Percentiles rank a stretch among this genome's conserved stretches.
Conservation (phyloP, 2,329 filamentous ascomycete species). For the Scopulariopsis brevicaulis region DNA sequence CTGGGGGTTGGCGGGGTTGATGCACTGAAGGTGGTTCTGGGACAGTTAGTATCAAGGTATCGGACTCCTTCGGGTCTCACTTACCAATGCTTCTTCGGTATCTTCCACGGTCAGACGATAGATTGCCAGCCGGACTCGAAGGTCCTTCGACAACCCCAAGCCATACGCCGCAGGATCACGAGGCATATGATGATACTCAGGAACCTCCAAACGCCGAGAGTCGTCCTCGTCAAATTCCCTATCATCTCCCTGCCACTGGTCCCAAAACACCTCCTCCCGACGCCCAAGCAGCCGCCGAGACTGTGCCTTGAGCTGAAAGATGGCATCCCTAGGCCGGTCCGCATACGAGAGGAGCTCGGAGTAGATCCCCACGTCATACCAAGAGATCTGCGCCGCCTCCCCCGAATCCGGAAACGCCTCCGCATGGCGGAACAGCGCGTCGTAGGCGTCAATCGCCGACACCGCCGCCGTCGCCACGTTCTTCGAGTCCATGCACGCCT, state of each 20-base stretch:
- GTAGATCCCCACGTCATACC: conserved; percentile 80
- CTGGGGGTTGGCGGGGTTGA: not conserved
- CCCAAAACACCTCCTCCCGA: conserved; percentile 65
- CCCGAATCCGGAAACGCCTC: conserved; percentile 17
- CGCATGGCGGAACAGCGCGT: conserved; percentile 31
- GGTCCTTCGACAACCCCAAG: conserved; percentile 61
- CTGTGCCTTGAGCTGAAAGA: conserved; percentile 58
- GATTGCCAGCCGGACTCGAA: conserved; percentile 73
- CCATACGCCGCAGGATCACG: conserved; percentile 55
- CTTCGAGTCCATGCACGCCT: conserved; percentile 41
- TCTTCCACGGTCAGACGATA: conserved; percentile 66
- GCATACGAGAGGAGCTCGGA: conserved; percentile 65
- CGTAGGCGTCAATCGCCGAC: conserved; percentile 35
- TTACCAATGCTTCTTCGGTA: conserved; percentile 62
- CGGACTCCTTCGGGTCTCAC: conserved; percentile 12
- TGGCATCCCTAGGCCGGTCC: conserved; percentile 51
- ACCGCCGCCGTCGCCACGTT: conserved; percentile 25
- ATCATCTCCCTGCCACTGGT: conserved; percentile 59
- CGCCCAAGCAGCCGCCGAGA: conserved; percentile 77
- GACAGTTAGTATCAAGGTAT: conserved; percentile 3
- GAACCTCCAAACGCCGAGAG: conserved; percentile 50
- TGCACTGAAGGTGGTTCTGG: conserved; percentile 2
- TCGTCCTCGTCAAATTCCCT: conserved; percentile 79
- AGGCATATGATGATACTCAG: conserved; percentile 44
- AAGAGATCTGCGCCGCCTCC: conserved; percentile 32